Conservation (phyloP, 768 basidiomycete species). For the Chalciporus piperatus region DNA sequence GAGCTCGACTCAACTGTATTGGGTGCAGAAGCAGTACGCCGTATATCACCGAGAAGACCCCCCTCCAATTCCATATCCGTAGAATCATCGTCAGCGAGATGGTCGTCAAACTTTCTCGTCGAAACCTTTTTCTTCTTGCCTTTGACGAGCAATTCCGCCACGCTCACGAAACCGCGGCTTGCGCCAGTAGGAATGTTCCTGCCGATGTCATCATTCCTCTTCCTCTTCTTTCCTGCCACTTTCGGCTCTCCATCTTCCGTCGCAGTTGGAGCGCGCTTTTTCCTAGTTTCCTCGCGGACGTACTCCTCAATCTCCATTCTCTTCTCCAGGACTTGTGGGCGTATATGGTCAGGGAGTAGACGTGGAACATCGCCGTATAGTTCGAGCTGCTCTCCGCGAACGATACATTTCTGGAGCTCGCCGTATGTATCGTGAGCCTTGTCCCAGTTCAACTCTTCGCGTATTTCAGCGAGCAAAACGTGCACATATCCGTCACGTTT, state of each 20-base stretch:
- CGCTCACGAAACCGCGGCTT: slow-evolving; percentile 67
- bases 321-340: slow-evolving; percentile 77
- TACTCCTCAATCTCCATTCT: slow-evolving; percentile 80
- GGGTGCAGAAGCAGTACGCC: slow-evolving; percentile 53
- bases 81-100: slow-evolving; percentile 61
- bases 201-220: slow-evolving; percentile 61
- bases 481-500: slow-evolving; percentile 89
- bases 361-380: slow-evolving; percentile 91
- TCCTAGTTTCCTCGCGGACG: slow-evolving; percentile 47
- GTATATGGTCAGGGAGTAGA: slow-evolving; percentile 72
- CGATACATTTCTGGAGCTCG: slow-evolving; percentile 85
- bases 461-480: slow-evolving; percentile 83
- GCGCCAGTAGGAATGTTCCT: slow-evolving; percentile 78
- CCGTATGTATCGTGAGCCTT: slow-evolving; percentile 84
- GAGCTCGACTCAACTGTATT: slow-evolving; percentile 29
- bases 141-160: slow-evolving; percentile 59
- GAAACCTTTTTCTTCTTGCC: slow-evolving; percentile 42
- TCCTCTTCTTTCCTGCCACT: slow-evolving; percentile 53
- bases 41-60: slow-evolving; percentile 43
- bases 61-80: slow-evolving; percentile 66
- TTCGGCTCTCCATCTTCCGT: slow-evolving; percentile 28
- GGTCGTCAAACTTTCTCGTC: slow-evolving; percentile 44
- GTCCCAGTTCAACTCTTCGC: slow-evolving; percentile 89
- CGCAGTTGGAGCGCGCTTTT: slow-evolving; percentile 27
- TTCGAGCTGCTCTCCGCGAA: slow-evolving; percentile 82